These are phyloP conservation scores for Talaromyces adpressus DNA, from an alignment of 495 filamentous ascomycete genomes.

Conservation along the genomic window DNA sequence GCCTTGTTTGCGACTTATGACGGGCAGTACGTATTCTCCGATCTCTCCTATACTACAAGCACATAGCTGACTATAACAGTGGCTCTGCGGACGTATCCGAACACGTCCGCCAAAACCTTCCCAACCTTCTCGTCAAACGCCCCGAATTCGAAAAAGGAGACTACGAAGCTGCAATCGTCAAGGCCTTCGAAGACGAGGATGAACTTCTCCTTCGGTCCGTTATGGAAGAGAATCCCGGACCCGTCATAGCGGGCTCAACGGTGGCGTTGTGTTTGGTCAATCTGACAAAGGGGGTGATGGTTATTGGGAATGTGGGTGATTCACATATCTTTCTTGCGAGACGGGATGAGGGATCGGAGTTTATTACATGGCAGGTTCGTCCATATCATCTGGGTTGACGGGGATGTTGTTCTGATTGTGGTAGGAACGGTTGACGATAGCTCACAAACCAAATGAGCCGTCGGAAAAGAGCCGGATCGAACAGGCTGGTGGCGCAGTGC, in stretches of 20 bases:
- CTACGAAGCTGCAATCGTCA: constrained; percentile 15
- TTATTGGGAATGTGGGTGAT: constrained; percentile 35
- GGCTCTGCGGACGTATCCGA: constrained; percentile 28
- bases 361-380: constrained; percentile 5
- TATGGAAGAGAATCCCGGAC: constrained; percentile 18
- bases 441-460: constrained; percentile 29
- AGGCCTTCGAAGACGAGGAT: constrained; percentile 14
- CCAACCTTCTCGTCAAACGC: constrained; percentile 19
- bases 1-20: constrained; percentile 36
- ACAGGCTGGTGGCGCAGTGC: constrained; percentile 27
- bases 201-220: constrained; percentile 19
- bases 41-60: neutral
- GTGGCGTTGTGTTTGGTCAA: constrained; percentile 31
- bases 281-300: constrained; percentile 26
- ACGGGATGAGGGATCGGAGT: constrained; percentile 22
- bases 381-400: too few species aligned
- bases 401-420: too few species aligned
- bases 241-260: constrained; percentile 29
- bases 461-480: constrained; percentile 29
- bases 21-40: constrained; percentile 26
- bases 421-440: constrained; percentile 28
- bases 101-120: constrained; percentile 26
- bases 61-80: constrained; percentile 11
- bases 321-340: constrained; percentile 33
- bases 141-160: constrained; percentile 20